Base-by-base conservation (phyloP, 1,284 basidiomycete genomes). In the Ustilago shanxiensis region DNA sequence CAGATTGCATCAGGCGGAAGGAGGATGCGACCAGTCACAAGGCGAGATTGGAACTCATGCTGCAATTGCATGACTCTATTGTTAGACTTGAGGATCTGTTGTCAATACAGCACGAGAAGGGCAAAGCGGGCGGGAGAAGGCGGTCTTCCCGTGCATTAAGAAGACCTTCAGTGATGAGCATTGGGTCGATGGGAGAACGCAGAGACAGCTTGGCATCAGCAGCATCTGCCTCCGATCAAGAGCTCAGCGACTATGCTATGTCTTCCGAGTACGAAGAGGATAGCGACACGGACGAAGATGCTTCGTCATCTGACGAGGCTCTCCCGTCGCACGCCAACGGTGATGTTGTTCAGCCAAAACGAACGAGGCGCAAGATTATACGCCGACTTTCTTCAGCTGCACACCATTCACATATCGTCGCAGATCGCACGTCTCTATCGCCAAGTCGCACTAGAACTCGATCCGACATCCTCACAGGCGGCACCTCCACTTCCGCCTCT, bases 11-110 rank as follows among this genome's bases (percentile, higher is more conserved):
- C 97, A 49, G 88, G 94, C 58, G 93, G 93, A 81, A 92, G 94
- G 88, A 95, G 94, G 89, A 93, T 92, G 65, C 41, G 29, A 53
- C 37, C 2, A 63, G 54, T 28, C 58, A 58, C 5, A 80, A 95
- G 93, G 91, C 92, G 0, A 88, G 94, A 55, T 88, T 96, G 7
- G 93, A 95, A 77, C 88, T 95, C 9, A 89, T 96, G 14, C 89
- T 95, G 79, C 94, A 94, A 86, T 91, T 96, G 53, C 94, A 94
- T 22, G 94, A 96, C 80, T 93, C 93, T 9, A 89, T 95, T 10
- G 89, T 91, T 1, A 90, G 95, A 44, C 89, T 95, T 0, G 95
- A 96, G 85, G 91, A 90, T 9, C 88, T 97, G 24, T 88, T 95
- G 16, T 88, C 91, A 33, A 93, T 93, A 45, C 82, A 70, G 31